phyloP scores from a whole-genome alignment of 2,329 filamentous ascomycete genomes.

The Lojkania enalia region DNA sequence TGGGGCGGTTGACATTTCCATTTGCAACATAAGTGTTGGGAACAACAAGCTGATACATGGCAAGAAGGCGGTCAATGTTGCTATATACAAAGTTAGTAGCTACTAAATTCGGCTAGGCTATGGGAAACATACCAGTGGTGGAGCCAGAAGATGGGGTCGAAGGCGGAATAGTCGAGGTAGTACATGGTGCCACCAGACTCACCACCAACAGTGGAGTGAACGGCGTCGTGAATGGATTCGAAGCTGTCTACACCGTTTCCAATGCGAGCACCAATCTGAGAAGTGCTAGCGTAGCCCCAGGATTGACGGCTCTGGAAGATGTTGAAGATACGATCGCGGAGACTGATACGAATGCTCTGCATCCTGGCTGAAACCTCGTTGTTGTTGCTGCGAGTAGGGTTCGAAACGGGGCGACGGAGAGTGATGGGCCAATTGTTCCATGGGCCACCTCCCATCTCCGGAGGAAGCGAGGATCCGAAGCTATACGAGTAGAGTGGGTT shows the following conservation, averaged over 20 bases:
- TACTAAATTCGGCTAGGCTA: no score
- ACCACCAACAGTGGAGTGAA: conserved; percentile 41
- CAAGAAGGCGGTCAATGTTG: conserved; percentile 57
- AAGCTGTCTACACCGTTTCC: conserved; percentile 41
- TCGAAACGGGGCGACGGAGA: conserved; percentile 37
- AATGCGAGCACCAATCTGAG: conserved; percentile 36
- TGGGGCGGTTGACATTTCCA: conserved; percentile 33
- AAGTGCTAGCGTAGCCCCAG: conserved; percentile 36
- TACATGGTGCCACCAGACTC: conserved; percentile 70
- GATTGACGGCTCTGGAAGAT: conserved; percentile 39
- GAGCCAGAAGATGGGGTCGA: conserved; percentile 67
- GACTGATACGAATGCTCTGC: conserved; percentile 30
- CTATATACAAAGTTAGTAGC: no score
- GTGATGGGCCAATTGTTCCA: conserved; percentile 37
- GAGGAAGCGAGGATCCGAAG: conserved; percentile 57
- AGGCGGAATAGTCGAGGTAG: conserved; percentile 72
- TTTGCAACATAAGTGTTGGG: conserved; percentile 68
- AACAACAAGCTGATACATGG: conserved; percentile 76
- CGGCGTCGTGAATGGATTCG: conserved; percentile 40
- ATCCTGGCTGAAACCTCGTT: conserved; percentile 39
- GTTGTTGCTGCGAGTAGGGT: conserved; percentile 44
- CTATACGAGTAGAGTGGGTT: conserved; percentile 54
- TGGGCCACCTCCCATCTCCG: conserved; percentile 49
- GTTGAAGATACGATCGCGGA: conserved; percentile 42
- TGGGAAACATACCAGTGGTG: conserved; percentile 30